Evolutionary conservation across 352 stramenopile species (phyloP).

Genomic region (Thalassiosira exigua): DNA sequence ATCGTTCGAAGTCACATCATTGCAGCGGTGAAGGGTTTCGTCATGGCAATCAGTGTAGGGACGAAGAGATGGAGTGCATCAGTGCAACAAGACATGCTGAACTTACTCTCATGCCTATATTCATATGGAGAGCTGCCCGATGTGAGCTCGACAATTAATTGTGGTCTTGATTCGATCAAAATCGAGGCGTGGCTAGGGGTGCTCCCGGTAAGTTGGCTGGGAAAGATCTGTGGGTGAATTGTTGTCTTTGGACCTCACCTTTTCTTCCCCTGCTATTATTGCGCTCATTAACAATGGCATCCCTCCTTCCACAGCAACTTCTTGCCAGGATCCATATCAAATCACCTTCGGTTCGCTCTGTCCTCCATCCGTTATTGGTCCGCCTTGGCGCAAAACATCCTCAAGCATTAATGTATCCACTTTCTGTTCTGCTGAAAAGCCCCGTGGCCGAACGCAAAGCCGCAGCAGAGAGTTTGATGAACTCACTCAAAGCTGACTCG

Average conservation of each 20-base stretch:
- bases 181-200: constrained; percentile 98
- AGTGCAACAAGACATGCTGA: constrained; percentile 98
- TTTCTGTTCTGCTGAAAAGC: constrained; percentile 96
- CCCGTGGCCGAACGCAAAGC: constrained; percentile 90
- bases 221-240: no score
- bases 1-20: constrained; percentile 84
- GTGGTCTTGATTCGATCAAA: constrained; percentile 90
- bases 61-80: constrained; percentile 94
- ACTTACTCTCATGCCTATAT: constrained; percentile 98
- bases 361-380: constrained; percentile 90
- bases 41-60: constrained; percentile 94
- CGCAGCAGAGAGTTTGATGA: constrained; percentile 95
- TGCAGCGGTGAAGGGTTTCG: constrained; percentile 96
- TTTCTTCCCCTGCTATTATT: neutral
- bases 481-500: constrained; percentile 92
- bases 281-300: constrained; percentile 73
- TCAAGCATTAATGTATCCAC: constrained; percentile 97
- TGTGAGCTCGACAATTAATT: constrained; percentile 87
- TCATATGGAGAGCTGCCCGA: constrained; percentile 92
- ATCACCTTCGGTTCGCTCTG: constrained; percentile 73
- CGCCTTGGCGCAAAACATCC: constrained; percentile 92
- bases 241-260: no score
- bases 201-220: no score
- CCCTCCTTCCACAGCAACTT: constrained; percentile 91
- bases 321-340: constrained; percentile 86